Evolutionary conservation across 1,139 yeast genomes (phyloP).

Genomic region (Sugiyamaella grinbergsii): DNA sequence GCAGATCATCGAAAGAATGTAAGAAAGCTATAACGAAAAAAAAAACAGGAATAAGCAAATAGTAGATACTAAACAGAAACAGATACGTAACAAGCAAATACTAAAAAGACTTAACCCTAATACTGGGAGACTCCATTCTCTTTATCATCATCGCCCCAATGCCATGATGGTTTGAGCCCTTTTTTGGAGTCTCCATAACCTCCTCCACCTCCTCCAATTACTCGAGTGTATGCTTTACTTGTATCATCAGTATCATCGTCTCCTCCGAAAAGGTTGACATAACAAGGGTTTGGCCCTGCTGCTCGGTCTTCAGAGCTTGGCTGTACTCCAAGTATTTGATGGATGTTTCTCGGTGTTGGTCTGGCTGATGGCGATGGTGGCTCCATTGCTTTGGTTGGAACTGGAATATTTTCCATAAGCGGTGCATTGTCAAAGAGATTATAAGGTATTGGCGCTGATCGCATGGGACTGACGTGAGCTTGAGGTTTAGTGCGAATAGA

Average conservation of each 20-base stretch:
- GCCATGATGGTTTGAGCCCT: slow-evolving; percentile 20
- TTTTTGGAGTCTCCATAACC: slow-evolving; percentile 24
- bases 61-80: too few relatives aligned
- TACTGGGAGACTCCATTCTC: slow-evolving; percentile 14
- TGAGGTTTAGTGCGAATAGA: slow-evolving; percentile 9
- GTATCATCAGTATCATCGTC: slow-evolving; percentile 9
- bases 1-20: too few relatives aligned
- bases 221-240: slow-evolving; percentile 20
- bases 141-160: slow-evolving; percentile 19
- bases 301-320: background rate
- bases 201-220: slow-evolving; percentile 28
- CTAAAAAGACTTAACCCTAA: too few relatives aligned
- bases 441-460: slow-evolving; percentile 26
- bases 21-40: too few relatives aligned
- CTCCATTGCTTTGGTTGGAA: slow-evolving; percentile 29
- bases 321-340: slow-evolving; percentile 25
- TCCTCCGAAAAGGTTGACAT: slow-evolving; percentile 21
- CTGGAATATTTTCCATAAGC: slow-evolving; percentile 28
- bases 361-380: slow-evolving; percentile 31
- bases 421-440: slow-evolving; percentile 27
- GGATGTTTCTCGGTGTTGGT: slow-evolving; percentile 29
- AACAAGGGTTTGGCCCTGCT: background rate
- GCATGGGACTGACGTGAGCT: slow-evolving; percentile 22
- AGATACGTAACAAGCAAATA: too few relatives aligned
- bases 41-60: too few relatives aligned